phyloP scores from a whole-genome alignment of 176 grass and related monocot genomes.

The Miscanthus lutarioriparius region DNA sequence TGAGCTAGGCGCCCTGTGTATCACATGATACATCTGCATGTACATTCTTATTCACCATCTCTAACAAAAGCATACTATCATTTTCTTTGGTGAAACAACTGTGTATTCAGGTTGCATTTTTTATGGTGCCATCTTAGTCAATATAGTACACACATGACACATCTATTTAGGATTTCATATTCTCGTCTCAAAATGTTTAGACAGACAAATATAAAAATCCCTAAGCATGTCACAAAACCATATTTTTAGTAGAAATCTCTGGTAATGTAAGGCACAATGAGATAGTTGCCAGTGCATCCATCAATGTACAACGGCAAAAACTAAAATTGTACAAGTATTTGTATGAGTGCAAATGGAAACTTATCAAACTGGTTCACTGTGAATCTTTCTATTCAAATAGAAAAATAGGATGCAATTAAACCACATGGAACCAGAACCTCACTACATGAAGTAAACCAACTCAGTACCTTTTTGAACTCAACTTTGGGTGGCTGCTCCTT shows the following conservation, averaged over 20 bases:
- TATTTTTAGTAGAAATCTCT: not conserved
- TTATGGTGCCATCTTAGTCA: not conserved
- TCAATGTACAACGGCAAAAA: not conserved
- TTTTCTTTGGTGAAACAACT: not conserved
- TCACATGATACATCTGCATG: not conserved
- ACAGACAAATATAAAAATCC: not conserved
- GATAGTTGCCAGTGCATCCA: not conserved
- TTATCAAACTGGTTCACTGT: not conserved
- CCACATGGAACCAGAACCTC: not conserved
- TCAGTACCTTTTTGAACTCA: constrained; percentile 88
- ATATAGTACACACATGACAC: not conserved
- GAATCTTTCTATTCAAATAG: not conserved
- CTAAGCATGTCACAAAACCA: constrained; percentile 11
- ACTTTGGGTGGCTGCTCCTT: constrained; percentile 87
- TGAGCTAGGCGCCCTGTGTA: too few species aligned
- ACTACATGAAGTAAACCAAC: not conserved
- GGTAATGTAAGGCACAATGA: not conserved
- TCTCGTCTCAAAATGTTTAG: not conserved
- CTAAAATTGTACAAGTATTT: not conserved
- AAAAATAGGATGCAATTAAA: constrained; percentile 14
- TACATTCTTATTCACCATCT: not conserved
- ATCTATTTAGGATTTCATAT: constrained; percentile 1
- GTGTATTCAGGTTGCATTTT: not conserved
- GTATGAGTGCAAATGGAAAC: not conserved
- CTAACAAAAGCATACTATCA: not conserved